Percentiles rank a stretch among this genome's conserved stretches.
Evolutionary conservation across 31 red algal genomes (phyloP).

Genomic region (Bonnemaisonia californica): DNA sequence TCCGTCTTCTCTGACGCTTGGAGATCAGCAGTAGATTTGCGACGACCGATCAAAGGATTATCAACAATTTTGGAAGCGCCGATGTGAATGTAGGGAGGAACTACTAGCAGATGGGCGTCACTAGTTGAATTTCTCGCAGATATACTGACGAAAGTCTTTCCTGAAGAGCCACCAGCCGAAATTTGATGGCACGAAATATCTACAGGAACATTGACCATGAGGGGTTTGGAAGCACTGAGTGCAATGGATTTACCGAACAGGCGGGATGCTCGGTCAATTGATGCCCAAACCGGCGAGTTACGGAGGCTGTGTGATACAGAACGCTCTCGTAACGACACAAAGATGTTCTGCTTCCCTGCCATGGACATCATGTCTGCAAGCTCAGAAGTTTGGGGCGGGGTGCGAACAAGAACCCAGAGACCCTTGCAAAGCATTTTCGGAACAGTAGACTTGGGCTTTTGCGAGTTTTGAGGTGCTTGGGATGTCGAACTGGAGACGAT

Average conservation of each 20-base stretch:
- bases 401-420: constrained; percentile 60
- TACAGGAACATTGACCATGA: constrained; percentile 46
- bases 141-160: constrained; percentile 37
- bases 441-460: no score
- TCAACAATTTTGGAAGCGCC: constrained; percentile 25
- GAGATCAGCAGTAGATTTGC: not conserved
- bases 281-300: constrained; percentile 64
- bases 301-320: not conserved
- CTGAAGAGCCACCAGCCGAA: not conserved
- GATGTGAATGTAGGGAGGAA: constrained; percentile 62
- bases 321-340: constrained; percentile 37
- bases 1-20: not conserved
- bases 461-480: no score
- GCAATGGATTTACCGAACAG: constrained; percentile 39
- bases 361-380: constrained; percentile 14
- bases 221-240: constrained; percentile 17
- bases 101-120: constrained; percentile 44
- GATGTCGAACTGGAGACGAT: not conserved
- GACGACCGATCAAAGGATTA: not conserved
- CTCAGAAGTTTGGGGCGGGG: constrained; percentile 30
- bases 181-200: constrained; percentile 48
- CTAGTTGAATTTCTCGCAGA: constrained; percentile 46
- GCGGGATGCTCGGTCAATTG: constrained; percentile 48
- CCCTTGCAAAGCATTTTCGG: constrained; percentile 38
- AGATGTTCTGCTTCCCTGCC: constrained; percentile 40